Base-by-base conservation (phyloP, 2,329 filamentous ascomycete species). In the Fusarium sp. region DNA sequence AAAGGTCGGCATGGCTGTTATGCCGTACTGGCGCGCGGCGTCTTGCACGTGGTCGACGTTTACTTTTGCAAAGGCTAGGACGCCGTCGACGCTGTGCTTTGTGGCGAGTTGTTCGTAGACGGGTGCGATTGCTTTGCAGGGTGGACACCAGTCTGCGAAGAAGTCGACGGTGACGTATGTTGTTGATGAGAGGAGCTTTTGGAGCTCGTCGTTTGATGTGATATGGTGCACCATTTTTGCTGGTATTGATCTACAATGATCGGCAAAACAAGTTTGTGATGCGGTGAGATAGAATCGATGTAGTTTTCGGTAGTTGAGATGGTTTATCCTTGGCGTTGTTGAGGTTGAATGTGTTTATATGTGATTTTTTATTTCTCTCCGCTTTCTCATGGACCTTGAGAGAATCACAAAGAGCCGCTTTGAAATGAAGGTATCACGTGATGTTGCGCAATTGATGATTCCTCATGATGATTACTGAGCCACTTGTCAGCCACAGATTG, bases 1-100 rank as follows among this genome's bases (percentile, higher is more conserved):
- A 83, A 98, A 98, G 14, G 94, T 97, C 53, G 95, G 95, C 95
- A 98, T 98, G 81, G 95, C 94, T 77, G 92, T 90, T 81, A 98
- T 88, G 73, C 88, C 88, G 75, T 96, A 91, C 76, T 94, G 89
- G 76, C 90, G 86, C 27, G 93, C 90, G 50, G 96, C 88, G 2
- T 93, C 90, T 73, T 90, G 85, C 44, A 94, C 86, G 71, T 94
- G 87, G 82, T 98, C 95, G 75, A 97, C 94, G 83, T 98, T 94
- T 80, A 98, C 86, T 88, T 97, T 97, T 86, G 89, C 91, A 84
- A 97, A 98, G 81, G 89, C 87, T 72, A 92, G 81, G 67, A 88
- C 79, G 83, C 88, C 89, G 50, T 74, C 71, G 33, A 75, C 60
- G 64, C 66, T 67, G 75, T 79, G 74, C 65, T 75, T 73, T 23